Percentiles rank a stretch among this genome's conserved stretches.
Evolutionary conservation across 108 stramenopile genomes (phyloP).

Genomic region (Skeletonema menzelii): DNA sequence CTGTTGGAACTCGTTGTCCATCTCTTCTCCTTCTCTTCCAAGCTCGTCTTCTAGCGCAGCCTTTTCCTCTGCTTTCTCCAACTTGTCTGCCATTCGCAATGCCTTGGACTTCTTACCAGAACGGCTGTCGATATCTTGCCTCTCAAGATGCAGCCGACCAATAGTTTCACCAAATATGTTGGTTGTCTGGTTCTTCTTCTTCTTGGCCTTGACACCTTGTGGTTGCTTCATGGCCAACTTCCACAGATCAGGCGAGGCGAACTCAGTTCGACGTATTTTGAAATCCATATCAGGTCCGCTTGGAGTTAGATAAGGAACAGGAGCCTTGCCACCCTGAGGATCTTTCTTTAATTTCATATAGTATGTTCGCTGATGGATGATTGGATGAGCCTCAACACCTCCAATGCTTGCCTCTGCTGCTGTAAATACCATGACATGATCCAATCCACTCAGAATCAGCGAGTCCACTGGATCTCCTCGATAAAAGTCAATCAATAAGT

Average conservation of each 20-base stretch:
- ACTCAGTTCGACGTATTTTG: conserved; percentile 81
- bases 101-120: conserved; percentile 87
- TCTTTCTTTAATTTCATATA: conserved; percentile 86
- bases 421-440: conserved; percentile 94
- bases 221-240: conserved; percentile 92
- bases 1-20: conserved; percentile 73
- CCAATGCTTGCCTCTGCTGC: conserved; percentile 47
- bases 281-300: conserved; percentile 97
- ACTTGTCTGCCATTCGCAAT: conserved; percentile 79
- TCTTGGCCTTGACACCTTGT: conserved; percentile 47
- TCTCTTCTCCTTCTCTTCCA: conserved; percentile 62
- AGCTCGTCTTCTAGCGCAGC: conserved; percentile 80
- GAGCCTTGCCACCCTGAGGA: conserved; percentile 79
- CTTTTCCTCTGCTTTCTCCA: conserved; percentile 67
- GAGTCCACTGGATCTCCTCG: conserved; percentile 93
- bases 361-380: conserved; percentile 82
- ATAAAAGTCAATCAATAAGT: conserved; percentile 95
- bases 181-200: conserved; percentile 93
- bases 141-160: conserved; percentile 95
- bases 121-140: conserved; percentile 91
- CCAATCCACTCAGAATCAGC: conserved; percentile 86
- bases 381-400: conserved; percentile 42
- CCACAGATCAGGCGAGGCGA: conserved; percentile 91
- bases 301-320: conserved; percentile 83
- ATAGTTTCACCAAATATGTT: conserved; percentile 96